phyloP scores from a whole-genome alignment of 768 basidiomycete species.

The Leucosporidium yakuticum region DNA sequence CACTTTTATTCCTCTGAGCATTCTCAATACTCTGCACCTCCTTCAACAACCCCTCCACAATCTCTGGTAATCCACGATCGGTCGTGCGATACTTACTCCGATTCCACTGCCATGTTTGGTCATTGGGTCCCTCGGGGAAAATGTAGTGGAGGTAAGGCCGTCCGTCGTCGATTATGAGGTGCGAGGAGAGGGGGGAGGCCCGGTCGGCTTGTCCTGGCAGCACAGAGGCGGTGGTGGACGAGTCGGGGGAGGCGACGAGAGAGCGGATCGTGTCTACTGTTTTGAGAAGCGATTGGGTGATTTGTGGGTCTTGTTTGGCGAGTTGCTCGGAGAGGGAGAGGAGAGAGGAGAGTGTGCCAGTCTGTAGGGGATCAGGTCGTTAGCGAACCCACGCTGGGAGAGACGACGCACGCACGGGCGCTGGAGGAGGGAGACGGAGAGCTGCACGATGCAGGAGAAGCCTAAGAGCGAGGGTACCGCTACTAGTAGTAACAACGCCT shows the following conservation, averaged over 20 bases:
- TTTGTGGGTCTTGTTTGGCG: slow-evolving; percentile 81
- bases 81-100: slow-evolving; percentile 81
- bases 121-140: slow-evolving; percentile 53
- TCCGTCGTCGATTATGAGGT: slow-evolving; percentile 39
- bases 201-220: slow-evolving; percentile 16
- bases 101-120: slow-evolving; percentile 80
- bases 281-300: slow-evolving; percentile 83
- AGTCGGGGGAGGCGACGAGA: slow-evolving; percentile 44
- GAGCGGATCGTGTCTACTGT: slow-evolving; percentile 88
- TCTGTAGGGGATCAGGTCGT: slow-evolving; percentile 49
- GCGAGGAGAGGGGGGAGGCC: slow-evolving; percentile 19
- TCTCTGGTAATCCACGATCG: slow-evolving; percentile 64
- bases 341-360: slow-evolving; percentile 85
- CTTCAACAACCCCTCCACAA: slow-evolving; percentile 78
- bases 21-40: slow-evolving; percentile 94
- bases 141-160: slow-evolving; percentile 34
- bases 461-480: not conserved
- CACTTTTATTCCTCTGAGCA: slow-evolving; percentile 83
- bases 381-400: not conserved
- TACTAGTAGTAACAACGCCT: not conserved
- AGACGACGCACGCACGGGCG: not conserved
- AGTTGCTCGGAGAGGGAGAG: slow-evolving; percentile 84
- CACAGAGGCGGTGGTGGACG: not conserved
- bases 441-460: not conserved
- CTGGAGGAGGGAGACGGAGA: not conserved